Evolutionary conservation across 192 early-diverging fungal species (phyloP), one percentile per base, ranked within the genome.

Genomic region (Anaeromyces robustus): DNA sequence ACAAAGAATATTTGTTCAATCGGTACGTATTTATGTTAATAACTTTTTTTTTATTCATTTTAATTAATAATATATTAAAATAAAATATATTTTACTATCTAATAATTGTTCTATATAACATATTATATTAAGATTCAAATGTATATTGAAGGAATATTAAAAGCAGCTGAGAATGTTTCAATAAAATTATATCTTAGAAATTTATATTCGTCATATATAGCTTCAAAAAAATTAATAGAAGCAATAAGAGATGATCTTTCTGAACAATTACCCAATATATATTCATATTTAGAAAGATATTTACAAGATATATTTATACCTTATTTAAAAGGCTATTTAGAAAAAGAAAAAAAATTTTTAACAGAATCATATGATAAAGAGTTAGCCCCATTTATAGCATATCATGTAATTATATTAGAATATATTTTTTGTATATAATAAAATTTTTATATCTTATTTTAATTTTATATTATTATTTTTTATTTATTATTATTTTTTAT

Each of bases 1-100:
- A 30, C 94, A 96, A 81, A 92, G 97, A 80, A 91, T 98, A 11
- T 99, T 98, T 89, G 96, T 94, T 79, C 96, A 99, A 89, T 95
- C 95, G 77, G 94, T 95, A 89, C 30, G 4, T 19, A n/a, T n/a
- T n/a, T n/a, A n/a, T n/a, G n/a, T n/a, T n/a, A n/a, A n/a, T n/a
- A n/a, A n/a, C n/a, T n/a, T n/a, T n/a, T n/a, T n/a, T n/a, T n/a
- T n/a, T n/a, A n/a, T n/a, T n/a, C n/a, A n/a, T n/a, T n/a, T n/a
- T n/a, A n/a, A n/a, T n/a, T n/a, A n/a, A n/a, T n/a, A n/a, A n/a
- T n/a, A n/a, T n/a, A n/a, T n/a, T n/a, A n/a, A n/a, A n/a, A n/a
- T n/a, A n/a, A n/a, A n/a, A 26, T 29, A 22, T n/a, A 29, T 82
- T 30, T 79, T 13, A 11, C n/a, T 83, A 37, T 77, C 81, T 37